Evolutionary conservation across 2,329 filamentous ascomycete genomes (phyloP), one percentile per base, ranked within the genome.

Genomic region (Paracamarosporium sp.): DNA sequence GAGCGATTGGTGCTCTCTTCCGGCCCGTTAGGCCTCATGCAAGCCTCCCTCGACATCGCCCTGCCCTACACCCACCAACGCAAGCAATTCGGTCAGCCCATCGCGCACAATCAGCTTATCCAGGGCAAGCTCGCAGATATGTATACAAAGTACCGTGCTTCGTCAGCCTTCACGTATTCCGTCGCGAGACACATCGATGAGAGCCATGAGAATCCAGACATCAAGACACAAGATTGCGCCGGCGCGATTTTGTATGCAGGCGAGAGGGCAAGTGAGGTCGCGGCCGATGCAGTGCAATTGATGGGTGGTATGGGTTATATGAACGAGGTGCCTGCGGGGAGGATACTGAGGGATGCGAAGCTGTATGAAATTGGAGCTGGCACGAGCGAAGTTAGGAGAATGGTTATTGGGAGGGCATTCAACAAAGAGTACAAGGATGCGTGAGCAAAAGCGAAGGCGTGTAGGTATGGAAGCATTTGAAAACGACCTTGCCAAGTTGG

Each of bases 311-410:
- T 94, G 87, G 94, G 94, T 3, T 98, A 98, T 73, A 87, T 96
- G 66, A 96, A 97, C 76, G 95, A 99, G 79, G 92, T 98, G 80
- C 89, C 92, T 0, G 93, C 92, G 0, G 96, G 93, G 22, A 83
- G 94, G 63, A 84, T 98, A 64, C 78, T 98, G 67, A 80, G 95
- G 71, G 88, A 90, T 78, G 87, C 88, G 4, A 90, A 90, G 74
- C 77, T 99, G 59, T 99, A 99, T 76, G 95, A 98, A 80, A 98
- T 99, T 74, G 95, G 95, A 1, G 95, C 95, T 5, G 95, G 95
- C 5, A 98, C 95, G 3, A 97, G 92, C 59, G 95, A 99, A 80
- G 89, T 99, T 50, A 84, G 95, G 64, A 85, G 93, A 63, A 96
- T 98, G 87, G 92, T 99, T 4, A 97, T 99, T 72, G 94, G 95